Percentiles rank a stretch among this genome's conserved stretches.
Conservation (phyloP, 2,329 filamentous ascomycete genomes). For the Coniochaeta sp. region DNA sequence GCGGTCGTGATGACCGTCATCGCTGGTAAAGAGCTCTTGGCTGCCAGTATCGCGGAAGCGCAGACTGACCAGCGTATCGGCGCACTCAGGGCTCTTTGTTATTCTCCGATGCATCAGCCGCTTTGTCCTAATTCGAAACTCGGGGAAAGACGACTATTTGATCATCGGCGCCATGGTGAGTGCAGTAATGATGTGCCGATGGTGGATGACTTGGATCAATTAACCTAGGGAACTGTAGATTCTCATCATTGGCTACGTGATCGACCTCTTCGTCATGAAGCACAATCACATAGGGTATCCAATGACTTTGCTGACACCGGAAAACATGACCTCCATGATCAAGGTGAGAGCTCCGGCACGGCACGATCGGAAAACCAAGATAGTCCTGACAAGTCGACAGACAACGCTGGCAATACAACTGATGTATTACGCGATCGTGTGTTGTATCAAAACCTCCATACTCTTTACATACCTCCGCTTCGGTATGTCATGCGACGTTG, state of each 20-base stretch:
- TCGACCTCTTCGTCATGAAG: conserved; percentile 9
- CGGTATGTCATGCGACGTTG: conserved; percentile 17
- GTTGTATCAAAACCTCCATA: conserved; percentile 34
- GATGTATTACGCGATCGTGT: conserved; percentile 31
- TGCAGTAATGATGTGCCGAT: background rate
- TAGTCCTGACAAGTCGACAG: conserved; percentile 6
- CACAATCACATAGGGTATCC: conserved; percentile 10
- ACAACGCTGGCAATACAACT: conserved; percentile 27
- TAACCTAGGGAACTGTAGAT: background rate
- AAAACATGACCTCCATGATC: conserved; percentile 10
- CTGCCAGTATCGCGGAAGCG: background rate
- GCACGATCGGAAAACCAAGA: background rate
- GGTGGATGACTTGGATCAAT: background rate
- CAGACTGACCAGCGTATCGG: background rate
- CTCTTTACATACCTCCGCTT: conserved; percentile 38
- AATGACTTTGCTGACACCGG: conserved; percentile 9
- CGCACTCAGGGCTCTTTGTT: conserved; percentile 11
- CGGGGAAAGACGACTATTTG: conserved; percentile 14
- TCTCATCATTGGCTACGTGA: conserved; percentile 14
- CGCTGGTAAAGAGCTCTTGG: background rate
- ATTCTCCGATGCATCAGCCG: conserved; percentile 11
- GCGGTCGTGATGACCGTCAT: background rate
- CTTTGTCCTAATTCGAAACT: conserved; percentile 13
- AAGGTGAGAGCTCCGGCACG: background rate
- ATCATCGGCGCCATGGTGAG: conserved; percentile 9